Base-by-base conservation (phyloP, 257 asterid species). In the Plectranthus barbatus region DNA sequence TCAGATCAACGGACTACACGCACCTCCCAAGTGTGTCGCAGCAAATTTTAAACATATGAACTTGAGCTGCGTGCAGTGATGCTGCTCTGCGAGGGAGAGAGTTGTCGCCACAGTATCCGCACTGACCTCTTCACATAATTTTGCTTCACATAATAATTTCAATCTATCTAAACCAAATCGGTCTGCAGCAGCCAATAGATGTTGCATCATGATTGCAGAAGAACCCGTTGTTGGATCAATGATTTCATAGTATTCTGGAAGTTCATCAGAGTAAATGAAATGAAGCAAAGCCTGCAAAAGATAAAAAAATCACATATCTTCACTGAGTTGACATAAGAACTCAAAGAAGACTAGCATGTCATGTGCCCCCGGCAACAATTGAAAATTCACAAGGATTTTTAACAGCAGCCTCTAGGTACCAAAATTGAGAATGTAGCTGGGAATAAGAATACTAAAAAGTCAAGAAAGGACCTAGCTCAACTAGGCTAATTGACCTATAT, bases 1-100 rank as follows among this genome's bases (percentile, higher is more conserved):
- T 86, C 87, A 90, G 89, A 68, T 86, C 91, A 84, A 84, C 68
- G 86, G 86, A 80, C 88, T 76, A 87, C 90, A 87, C 98, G 90
- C 96, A 91, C 97, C 97, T 88, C 97, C 97, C 91, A 92, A 86
- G 84, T 92, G 86, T 71, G 93, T 69, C 39, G 95, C 95, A 44
- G 98, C 95, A 77, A 92, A 92, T 77, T 89, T 88, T 65, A 92
- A 76, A 74, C 98, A 92, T 62, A 88, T 81, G 79, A 90, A 78
- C 74, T 92, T 92, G 64, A 92, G 97, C 79, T 92, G 93, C 2
- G 75, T 78, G 76, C 95, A 86, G 62, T 46, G 89, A 74, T 88
- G 98, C 72, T 77, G 89, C 71, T 92, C 98, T 50, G 98, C 98
- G 46, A 92, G 85, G 40, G 95, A 86, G 72, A 92, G 97, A 51